phyloP scores from a whole-genome alignment of 2,329 filamentous ascomycete genomes.

The Ophiostoma quercus region DNA sequence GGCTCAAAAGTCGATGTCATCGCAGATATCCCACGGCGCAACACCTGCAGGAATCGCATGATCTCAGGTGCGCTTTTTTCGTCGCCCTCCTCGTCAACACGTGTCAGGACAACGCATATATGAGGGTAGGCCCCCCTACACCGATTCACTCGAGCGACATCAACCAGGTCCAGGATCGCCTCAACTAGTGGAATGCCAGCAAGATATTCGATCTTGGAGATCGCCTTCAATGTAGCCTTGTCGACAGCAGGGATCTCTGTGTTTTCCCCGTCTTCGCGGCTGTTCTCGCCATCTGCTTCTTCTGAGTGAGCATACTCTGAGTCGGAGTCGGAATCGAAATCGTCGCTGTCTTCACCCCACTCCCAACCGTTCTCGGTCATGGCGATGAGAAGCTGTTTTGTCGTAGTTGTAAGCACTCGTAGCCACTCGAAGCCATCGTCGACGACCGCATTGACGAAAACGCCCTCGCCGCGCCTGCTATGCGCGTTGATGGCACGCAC shows the following conservation, averaged over 20 bases:
- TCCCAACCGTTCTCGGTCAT: conserved; percentile 35
- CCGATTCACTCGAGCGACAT: conserved; percentile 32
- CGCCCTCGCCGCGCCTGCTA: conserved; percentile 21
- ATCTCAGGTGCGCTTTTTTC: conserved; percentile 27
- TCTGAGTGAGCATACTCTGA: background rate
- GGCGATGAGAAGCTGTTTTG: conserved; percentile 32
- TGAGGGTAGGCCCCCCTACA: conserved; percentile 28
- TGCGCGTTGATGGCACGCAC: background rate
- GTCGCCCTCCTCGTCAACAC: conserved; percentile 29
- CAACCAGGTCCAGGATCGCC: conserved; percentile 30
- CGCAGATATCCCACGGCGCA: conserved; percentile 23
- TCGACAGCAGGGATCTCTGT: background rate
- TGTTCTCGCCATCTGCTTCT: background rate
- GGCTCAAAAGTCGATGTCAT: background rate
- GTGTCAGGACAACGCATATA: conserved; percentile 31
- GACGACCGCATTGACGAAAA: conserved; percentile 34
- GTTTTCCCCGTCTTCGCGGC: background rate
- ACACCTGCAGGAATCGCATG: conserved; percentile 30
- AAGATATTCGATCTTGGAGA: conserved; percentile 24
- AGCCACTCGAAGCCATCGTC: conserved; percentile 36
- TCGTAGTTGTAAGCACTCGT: conserved; percentile 34
- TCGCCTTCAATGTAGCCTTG: background rate
- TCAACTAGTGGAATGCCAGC: conserved; percentile 31
- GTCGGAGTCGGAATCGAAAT: conserved; percentile 2
- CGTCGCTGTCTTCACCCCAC: conserved; percentile 26